Base-by-base conservation (phyloP, 1,139 yeast species). In the Arxiozyma heterogenica region DNA sequence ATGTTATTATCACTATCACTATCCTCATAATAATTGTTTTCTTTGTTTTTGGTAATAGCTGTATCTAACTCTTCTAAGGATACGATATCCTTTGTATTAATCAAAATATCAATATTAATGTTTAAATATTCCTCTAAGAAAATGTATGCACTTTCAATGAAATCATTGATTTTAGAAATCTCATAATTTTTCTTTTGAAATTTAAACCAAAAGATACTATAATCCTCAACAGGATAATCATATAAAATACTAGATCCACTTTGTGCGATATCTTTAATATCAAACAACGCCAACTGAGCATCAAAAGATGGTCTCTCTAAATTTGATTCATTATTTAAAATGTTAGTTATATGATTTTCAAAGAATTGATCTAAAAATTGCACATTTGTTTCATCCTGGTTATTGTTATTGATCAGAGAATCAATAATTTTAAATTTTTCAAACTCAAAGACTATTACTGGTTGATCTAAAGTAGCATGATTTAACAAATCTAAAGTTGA, bases 391-490 rank as follows among this genome's bases (percentile, higher is more conserved):
- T 46, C 12, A 46, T 21, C 23, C 27, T 38, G 27, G 12, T 23
- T 21, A 21, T 52, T 41, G 44, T 41, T 53, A 9, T 27, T 6
- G 34, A 34, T 56, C 39, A 61, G 49, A 21, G 53, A 54, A n/a
- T 57, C 58, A 39, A 59, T 27, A 7, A 63, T 18, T 43, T 58
- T 57, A 49, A 56, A 63, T 20, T 58, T 54, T 18, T 55, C 51
- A 49, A 65, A 65, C 46, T 63, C 62, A 52, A 64, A 59, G 12
- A 65, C 52, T 25, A 64, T 57, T 6, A 64, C 11, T 17, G 69
- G 69, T 39, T 59, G 58, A 15, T 57, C 55, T 22, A 52, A 47
- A 38, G 51, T 54, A 17, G 63, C 58, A 17, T 44, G 47, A n/a
- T 55, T 50, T 50, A 60, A 48, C 42, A 57, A 39, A 39, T 55